A percentile compares a stretch with the other conserved stretches of the same genome.
Evolutionary conservation across 2,329 filamentous ascomycete species (phyloP).

Genomic region (Alternaria arbusti): DNA sequence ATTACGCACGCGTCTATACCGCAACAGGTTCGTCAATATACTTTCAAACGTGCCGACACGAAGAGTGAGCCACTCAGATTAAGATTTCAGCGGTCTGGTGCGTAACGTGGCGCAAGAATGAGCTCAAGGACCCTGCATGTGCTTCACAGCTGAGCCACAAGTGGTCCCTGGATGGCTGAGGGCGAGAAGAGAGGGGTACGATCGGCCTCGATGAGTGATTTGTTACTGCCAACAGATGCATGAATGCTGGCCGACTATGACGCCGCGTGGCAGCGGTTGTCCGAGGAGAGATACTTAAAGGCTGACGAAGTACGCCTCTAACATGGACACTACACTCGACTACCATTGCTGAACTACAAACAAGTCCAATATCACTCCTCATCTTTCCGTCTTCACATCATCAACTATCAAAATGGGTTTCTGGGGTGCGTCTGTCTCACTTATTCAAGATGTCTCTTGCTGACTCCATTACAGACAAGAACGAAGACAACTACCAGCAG

Average conservation of each 20-base stretch:
- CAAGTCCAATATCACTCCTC: neutral
- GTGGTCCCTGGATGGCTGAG: slow-evolving; percentile 28
- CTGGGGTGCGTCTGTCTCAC: slow-evolving; percentile 44
- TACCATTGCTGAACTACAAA: neutral
- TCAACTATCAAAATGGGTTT: slow-evolving; percentile 50
- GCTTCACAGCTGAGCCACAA: slow-evolving; percentile 27
- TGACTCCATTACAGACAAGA: slow-evolving; percentile 52
- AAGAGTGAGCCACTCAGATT: slow-evolving; percentile 21
- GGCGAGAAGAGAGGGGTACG: slow-evolving; percentile 27
- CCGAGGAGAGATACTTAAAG: slow-evolving; percentile 23
- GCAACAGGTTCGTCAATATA: slow-evolving; percentile 17
- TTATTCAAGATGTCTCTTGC: neutral
- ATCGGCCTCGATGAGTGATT: slow-evolving; percentile 19
- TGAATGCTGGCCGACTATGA: slow-evolving; percentile 11
- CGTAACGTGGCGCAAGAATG: slow-evolving; percentile 23
- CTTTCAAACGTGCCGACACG: slow-evolving; percentile 8
- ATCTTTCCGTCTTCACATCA: neutral
- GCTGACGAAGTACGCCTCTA: neutral
- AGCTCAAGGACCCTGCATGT: slow-evolving; percentile 7
- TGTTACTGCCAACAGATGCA: slow-evolving; percentile 3
- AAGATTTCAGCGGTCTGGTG: slow-evolving; percentile 3
- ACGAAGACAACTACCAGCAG: slow-evolving; percentile 61
- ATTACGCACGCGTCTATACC: slow-evolving; percentile 38
- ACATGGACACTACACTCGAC: neutral
- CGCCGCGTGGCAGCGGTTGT: slow-evolving; percentile 10